Conservation (phyloP, 495 filamentous ascomycete genomes). For the Filosporella fistucella region DNA sequence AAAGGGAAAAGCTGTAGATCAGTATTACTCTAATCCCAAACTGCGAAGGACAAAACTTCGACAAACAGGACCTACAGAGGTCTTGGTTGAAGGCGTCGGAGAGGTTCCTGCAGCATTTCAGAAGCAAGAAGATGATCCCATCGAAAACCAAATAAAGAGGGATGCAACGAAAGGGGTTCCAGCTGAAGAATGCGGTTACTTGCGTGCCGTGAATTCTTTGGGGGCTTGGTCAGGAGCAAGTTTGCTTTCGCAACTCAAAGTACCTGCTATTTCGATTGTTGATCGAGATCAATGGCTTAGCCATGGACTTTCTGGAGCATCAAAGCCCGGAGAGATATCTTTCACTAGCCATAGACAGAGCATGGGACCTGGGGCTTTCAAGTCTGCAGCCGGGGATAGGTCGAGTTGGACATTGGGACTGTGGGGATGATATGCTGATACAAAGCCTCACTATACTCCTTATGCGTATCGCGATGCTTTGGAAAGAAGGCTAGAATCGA, state of each 20-base stretch:
- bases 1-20: constrained; percentile 53
- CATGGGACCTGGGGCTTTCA: constrained; percentile 42
- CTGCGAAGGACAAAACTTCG: constrained; percentile 34
- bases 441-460: too few species aligned
- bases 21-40: constrained; percentile 48
- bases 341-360: constrained; percentile 54
- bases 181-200: constrained; percentile 45
- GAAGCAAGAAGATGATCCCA: constrained; percentile 52
- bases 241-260: constrained; percentile 70
- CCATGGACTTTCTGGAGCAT: constrained; percentile 70
- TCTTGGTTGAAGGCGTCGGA: constrained; percentile 18
- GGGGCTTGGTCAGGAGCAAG: constrained; percentile 90
- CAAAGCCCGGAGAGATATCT: constrained; percentile 53
- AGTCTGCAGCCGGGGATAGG: constrained; percentile 46
- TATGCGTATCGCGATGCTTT: too few species aligned
- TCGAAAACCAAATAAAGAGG: constrained; percentile 57
- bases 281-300: constrained; percentile 81
- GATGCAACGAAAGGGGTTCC: constrained; percentile 41
- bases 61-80: constrained; percentile 25
- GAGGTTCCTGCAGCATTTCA: constrained; percentile 31
- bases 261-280: constrained; percentile 74
- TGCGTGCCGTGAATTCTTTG: constrained; percentile 76
- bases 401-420: constrained; percentile 75
- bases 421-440: constrained; percentile 54
- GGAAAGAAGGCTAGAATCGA: too few species aligned